phyloP scores from a whole-genome alignment of 1,284 basidiomycete genomes.

The Anthracocystis panici-leucophaei region DNA sequence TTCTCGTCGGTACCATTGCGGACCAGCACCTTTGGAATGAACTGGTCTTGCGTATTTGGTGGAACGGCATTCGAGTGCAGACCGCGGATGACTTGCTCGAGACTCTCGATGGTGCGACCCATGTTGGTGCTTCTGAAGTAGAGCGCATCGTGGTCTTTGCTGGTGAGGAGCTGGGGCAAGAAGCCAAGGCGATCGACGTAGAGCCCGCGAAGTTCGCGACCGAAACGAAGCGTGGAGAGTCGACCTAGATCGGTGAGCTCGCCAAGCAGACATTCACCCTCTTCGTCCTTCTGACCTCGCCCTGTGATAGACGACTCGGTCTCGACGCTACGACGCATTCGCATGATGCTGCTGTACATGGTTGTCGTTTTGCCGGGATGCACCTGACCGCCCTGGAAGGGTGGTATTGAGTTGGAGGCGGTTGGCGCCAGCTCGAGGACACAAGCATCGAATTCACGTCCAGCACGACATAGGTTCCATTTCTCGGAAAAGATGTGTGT shows the following conservation, averaged over 20 bases:
- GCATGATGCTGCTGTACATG: constrained; percentile 41
- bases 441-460: constrained; percentile 56
- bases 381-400: constrained; percentile 38
- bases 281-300: constrained; percentile 26
- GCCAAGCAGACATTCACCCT: constrained; percentile 75
- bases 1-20: constrained; percentile 77
- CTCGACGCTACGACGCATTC: constrained; percentile 55
- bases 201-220: constrained; percentile 75
- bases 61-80: constrained; percentile 38
- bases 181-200: constrained; percentile 78
- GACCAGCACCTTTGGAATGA: constrained; percentile 48
- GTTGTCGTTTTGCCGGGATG: constrained; percentile 26
- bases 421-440: constrained; percentile 48
- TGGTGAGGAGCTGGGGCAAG: constrained; percentile 48
- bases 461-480: constrained; percentile 66
- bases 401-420: constrained; percentile 23
- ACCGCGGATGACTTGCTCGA: constrained; percentile 80
- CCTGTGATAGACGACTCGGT: constrained; percentile 32
- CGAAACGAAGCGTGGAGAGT: constrained; percentile 79
- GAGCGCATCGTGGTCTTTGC: constrained; percentile 42
- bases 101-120: constrained; percentile 80
- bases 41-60: constrained; percentile 29
- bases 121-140: constrained; percentile 77
- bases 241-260: constrained; percentile 83
- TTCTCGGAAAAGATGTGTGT: constrained; percentile 55